These are phyloP conservation scores for Fusarium fujikuroi DNA, from an alignment of 2,329 filamentous ascomycete species.

Conservation along the genomic window DNA sequence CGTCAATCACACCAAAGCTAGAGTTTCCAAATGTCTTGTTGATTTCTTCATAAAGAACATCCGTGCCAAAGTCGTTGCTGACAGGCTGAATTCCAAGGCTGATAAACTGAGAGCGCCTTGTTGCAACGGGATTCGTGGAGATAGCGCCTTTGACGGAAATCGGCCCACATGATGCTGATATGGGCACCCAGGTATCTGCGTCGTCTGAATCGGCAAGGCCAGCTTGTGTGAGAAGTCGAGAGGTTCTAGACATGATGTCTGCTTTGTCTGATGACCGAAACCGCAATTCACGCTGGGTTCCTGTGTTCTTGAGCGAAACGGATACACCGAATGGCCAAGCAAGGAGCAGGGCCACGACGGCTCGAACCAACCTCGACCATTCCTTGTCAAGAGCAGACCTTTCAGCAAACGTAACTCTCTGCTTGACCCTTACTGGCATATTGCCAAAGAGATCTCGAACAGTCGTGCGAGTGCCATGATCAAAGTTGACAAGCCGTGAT, in stretches of 20 bases:
- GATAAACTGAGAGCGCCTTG: slow-evolving; percentile 81
- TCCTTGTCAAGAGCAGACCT: slow-evolving; percentile 66
- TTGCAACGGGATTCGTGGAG: slow-evolving; percentile 75
- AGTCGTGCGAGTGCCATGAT: slow-evolving; percentile 78
- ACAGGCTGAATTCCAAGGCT: slow-evolving; percentile 79
- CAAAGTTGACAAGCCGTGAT: slow-evolving; percentile 64
- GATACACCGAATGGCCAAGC: slow-evolving; percentile 70
- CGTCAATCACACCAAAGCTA: slow-evolving; percentile 74
- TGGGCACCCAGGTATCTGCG: slow-evolving; percentile 72
- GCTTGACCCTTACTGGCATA: slow-evolving; percentile 90
- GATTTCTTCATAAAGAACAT: slow-evolving; percentile 78
- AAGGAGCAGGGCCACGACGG: slow-evolving; percentile 73
- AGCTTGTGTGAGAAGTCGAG: slow-evolving; percentile 72
- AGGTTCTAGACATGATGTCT: slow-evolving; percentile 42
- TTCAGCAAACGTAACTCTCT: slow-evolving; percentile 69
- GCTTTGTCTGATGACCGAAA: slow-evolving; percentile 47
- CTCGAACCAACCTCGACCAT: slow-evolving; percentile 71
- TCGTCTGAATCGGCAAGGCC: slow-evolving; percentile 67
- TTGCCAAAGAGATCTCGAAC: slow-evolving; percentile 88
- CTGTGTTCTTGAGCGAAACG: slow-evolving; percentile 67
- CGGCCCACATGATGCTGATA: slow-evolving; percentile 71
- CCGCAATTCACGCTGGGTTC: slow-evolving; percentile 50
- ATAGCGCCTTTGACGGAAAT: slow-evolving; percentile 77
- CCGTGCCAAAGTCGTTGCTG: slow-evolving; percentile 63
- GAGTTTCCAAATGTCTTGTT: slow-evolving; percentile 83